These are phyloP conservation scores for Dunaliella sp. DNA, from an alignment of 139 green algal genomes.

Conservation along the genomic window DNA sequence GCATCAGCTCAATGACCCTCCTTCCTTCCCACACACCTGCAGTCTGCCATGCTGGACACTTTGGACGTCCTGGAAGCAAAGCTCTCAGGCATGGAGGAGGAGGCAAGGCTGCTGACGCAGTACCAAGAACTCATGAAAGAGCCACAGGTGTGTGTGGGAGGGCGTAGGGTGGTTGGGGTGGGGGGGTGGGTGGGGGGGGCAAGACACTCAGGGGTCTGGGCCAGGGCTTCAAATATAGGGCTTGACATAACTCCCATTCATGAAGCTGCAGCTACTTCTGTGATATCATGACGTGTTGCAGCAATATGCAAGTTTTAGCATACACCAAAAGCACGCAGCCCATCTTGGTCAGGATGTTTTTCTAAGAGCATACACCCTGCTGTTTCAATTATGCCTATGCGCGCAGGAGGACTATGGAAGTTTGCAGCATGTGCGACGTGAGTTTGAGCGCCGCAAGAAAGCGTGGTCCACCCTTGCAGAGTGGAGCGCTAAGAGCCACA, in stretches of 20 bases:
- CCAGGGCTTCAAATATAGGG: too few species aligned
- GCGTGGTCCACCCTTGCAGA: conserved; percentile 31
- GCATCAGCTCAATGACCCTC: background rate
- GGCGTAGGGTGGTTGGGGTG: too few species aligned
- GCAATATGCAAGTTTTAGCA: too few species aligned
- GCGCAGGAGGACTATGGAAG: conserved; percentile 32
- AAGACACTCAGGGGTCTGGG: too few species aligned
- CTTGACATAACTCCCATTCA: too few species aligned
- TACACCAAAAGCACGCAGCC: too few species aligned
- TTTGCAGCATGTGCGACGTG: conserved; percentile 32
- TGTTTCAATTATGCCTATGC: background rate
- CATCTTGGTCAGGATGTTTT: too few species aligned
- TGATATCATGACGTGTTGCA: background rate
- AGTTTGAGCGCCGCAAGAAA: conserved; percentile 38
- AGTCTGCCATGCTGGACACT: conserved; percentile 24
- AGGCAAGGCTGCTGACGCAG: background rate
- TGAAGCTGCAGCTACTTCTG: background rate
- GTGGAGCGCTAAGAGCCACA: conserved; percentile 13
- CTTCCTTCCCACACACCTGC: background rate
- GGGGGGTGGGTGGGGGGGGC: background rate
- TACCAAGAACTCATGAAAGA: conserved; percentile 30
- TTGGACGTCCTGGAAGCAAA: conserved; percentile 18
- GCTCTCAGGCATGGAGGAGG: conserved; percentile 32
- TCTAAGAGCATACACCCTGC: too few species aligned
- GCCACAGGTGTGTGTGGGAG: conserved; percentile 3